These are phyloP conservation scores for Tremellales sp. DNA, from an alignment of 1,284 basidiomycete species.

Conservation along the genomic window DNA sequence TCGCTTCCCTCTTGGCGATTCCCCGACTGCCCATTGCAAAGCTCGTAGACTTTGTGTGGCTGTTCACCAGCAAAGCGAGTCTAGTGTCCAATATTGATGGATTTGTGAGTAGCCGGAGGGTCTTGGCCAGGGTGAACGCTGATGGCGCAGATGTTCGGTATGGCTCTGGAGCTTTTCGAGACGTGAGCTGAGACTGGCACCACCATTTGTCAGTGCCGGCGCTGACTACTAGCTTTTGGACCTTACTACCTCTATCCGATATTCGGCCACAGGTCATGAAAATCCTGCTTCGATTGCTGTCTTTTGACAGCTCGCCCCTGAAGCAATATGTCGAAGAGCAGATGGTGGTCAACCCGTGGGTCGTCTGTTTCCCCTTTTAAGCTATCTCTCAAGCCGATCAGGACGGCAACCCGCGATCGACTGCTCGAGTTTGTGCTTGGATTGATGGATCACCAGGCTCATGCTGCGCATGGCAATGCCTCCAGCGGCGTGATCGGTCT, in stretches of 20 bases:
- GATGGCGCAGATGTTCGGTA: constrained; percentile 16
- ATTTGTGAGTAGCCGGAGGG: constrained; percentile 30
- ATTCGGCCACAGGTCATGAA: background rate
- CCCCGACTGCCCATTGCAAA: background rate
- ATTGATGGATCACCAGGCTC: too few relatives aligned
- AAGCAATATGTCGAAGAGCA: constrained; percentile 20
- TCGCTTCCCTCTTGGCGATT: background rate
- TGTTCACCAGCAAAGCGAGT: constrained; percentile 26
- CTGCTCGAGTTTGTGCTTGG: constrained; percentile 27
- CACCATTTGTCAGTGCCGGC: background rate
- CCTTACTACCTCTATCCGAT: background rate
- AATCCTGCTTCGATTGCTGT: background rate
- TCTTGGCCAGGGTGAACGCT: background rate
- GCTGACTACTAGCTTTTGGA: background rate
- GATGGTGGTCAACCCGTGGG: background rate
- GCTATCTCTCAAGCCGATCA: background rate
- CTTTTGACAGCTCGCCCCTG: constrained; percentile 11
- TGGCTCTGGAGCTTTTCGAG: constrained; percentile 9
- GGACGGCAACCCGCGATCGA: constrained; percentile 21
- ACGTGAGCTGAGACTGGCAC: constrained; percentile 13
- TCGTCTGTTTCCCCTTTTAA: background rate
- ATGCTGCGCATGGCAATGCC: too few relatives aligned
- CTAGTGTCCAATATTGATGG: constrained; percentile 27
- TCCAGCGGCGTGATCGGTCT: too few relatives aligned
- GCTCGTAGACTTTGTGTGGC: constrained; percentile 38